Base-by-base conservation (phyloP, 495 filamentous ascomycete genomes). In the Chaetomium fimeti region DNA sequence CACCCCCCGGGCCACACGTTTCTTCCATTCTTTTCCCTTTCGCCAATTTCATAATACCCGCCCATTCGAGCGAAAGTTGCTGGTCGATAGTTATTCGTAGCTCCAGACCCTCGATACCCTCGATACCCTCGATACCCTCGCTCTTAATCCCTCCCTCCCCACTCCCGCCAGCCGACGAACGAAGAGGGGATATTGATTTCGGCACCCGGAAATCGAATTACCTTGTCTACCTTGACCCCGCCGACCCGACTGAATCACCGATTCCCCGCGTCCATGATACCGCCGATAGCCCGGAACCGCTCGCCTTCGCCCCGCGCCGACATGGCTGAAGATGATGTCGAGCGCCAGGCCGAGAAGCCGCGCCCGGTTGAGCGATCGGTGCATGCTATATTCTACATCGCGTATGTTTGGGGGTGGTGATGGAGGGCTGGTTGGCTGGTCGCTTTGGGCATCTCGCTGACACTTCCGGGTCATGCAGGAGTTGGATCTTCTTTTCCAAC, bases 401-500 rank as follows among this genome's bases (percentile, higher is more conserved):
- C 61, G 68, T 69, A 64, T 40, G 65, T 56, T n/a, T 36, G 48
- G 32, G 32, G 6, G 5, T 36, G 11, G 47, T 38, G 12, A 51
- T 25, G 27, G 22, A 40, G 9, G 27, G 25, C 28, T 32, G 12
- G 25, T 42, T 32, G 12, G 12, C 11, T 28, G 12, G 48, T 28
- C 29, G 25, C 20, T 7, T 3, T 45, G 32, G 28, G 45, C 9
- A 32, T 52, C 27, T 25, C 16, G 56, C 36, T 61, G 60, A 61
- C 25, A 22, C 28, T 51, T 29, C 47, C 47, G 9, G 2, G 4
- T 54, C 45, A 36, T 58, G 42, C 69, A 94, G 91, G 69, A 79
- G 82, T 76, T 97, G 93, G 93, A 96, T 97, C 61, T 79, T 88
- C 62, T 82, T 96, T 69, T 95, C 91, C 72, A 96, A 93, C 60